Evolutionary conservation across 176 grass and related monocot genomes (phyloP).

Genomic region (Aegilops speltoides): DNA sequence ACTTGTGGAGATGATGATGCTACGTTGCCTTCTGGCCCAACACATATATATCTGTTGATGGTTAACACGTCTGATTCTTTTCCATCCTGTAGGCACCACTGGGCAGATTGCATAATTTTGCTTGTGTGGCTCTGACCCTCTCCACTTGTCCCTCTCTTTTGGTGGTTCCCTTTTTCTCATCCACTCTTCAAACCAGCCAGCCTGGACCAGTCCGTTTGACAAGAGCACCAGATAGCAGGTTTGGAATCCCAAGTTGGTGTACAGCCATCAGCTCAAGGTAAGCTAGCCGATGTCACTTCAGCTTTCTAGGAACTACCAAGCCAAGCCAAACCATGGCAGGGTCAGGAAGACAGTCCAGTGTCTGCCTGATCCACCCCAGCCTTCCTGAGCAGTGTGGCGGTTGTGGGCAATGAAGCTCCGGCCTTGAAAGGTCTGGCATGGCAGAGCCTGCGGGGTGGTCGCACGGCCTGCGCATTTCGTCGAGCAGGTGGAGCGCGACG

Average conservation of each 20-base stretch:
- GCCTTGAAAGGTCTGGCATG: background rate
- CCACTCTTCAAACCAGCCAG: background rate
- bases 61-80: constrained; percentile 7
- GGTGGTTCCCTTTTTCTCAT: background rate
- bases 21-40: constrained; percentile 18
- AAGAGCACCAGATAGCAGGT: background rate
- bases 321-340: background rate
- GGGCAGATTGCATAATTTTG: background rate
- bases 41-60: background rate
- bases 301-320: background rate
- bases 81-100: constrained; percentile 11
- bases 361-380: background rate
- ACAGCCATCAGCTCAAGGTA: background rate
- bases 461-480: constrained; percentile 13
- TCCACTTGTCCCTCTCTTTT: background rate
- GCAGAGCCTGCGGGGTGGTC: background rate
- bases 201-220: background rate
- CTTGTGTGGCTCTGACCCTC: background rate
- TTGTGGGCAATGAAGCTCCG: background rate
- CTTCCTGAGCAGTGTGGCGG: background rate
- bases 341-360: background rate
- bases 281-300: background rate
- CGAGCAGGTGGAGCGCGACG: constrained; percentile 2
- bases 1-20: constrained; percentile 21
- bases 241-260: background rate